These are phyloP conservation scores for Ogataea hybrid DNA, from an alignment of 1,139 yeast species.

Conservation along the genomic window DNA sequence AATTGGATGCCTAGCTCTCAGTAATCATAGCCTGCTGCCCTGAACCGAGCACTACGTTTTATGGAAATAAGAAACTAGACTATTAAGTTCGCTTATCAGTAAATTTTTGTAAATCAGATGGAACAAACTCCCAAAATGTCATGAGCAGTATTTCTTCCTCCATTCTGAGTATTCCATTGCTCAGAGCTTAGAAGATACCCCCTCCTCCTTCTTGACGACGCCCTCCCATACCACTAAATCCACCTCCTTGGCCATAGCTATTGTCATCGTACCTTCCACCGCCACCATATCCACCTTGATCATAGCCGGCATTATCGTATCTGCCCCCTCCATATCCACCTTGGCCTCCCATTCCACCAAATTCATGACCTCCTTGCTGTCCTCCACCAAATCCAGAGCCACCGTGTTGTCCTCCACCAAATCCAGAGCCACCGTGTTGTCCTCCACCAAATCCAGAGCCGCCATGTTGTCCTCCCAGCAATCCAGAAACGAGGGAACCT, in stretches of 20 bases:
- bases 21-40: too few relatives aligned
- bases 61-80: too few relatives aligned
- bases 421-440: conserved; percentile 2
- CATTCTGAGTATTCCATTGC: too few relatives aligned
- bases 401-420: neutral
- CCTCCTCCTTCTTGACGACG: conserved; percentile 2
- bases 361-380: neutral
- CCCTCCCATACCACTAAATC: conserved; percentile 5
- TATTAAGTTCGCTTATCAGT: too few relatives aligned
- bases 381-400: conserved; percentile 1
- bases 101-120: too few relatives aligned
- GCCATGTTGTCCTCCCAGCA: conserved; percentile 8
- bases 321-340: conserved; percentile 14
- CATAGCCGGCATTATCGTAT: conserved; percentile 7
- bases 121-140: too few relatives aligned
- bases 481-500: conserved; percentile 6
- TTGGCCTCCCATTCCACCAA: conserved; percentile 3
- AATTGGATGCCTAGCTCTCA: too few relatives aligned
- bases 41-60: too few relatives aligned
- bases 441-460: conserved; percentile 1
- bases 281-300: conserved; percentile 2
- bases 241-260: conserved; percentile 10
- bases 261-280: conserved; percentile 8
- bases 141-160: too few relatives aligned
- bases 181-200: conserved; percentile 2